A percentile compares a stretch with the other conserved stretches of the same genome.
These are phyloP conservation scores for Rhynchosporium secalis DNA, from an alignment of 2,329 filamentous ascomycete genomes.

Conservation along the genomic window DNA sequence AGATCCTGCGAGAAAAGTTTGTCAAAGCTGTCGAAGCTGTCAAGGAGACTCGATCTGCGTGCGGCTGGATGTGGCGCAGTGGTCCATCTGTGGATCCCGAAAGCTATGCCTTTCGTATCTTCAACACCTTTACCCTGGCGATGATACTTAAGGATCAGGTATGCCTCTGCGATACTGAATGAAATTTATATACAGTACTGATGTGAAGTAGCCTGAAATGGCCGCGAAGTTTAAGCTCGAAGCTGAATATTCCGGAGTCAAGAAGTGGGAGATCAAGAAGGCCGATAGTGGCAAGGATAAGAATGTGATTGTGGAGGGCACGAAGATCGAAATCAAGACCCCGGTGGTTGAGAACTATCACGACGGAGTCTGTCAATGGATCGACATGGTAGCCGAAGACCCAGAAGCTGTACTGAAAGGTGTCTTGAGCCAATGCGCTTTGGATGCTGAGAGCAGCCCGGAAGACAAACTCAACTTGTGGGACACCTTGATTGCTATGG, in stretches of 20 bases:
- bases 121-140: neutral
- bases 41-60: neutral
- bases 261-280: too few relatives aligned
- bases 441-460: neutral
- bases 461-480: neutral
- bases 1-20: neutral
- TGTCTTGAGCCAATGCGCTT: neutral
- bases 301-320: too few relatives aligned
- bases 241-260: too few relatives aligned
- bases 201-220: neutral
- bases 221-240: neutral
- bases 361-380: neutral
- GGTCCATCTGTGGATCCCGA: neutral
- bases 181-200: neutral
- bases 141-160: neutral
- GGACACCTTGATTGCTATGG: constrained; percentile 5
- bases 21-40: neutral
- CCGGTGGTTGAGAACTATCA: neutral
- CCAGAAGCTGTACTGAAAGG: neutral
- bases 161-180: neutral
- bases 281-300: too few relatives aligned
- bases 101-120: neutral
- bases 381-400: neutral
- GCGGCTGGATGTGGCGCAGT: neutral
- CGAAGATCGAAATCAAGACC: neutral